These are phyloP conservation scores for Arctostaphylos glauca DNA, from an alignment of 148 eudicot genomes.

Conservation along the genomic window DNA sequence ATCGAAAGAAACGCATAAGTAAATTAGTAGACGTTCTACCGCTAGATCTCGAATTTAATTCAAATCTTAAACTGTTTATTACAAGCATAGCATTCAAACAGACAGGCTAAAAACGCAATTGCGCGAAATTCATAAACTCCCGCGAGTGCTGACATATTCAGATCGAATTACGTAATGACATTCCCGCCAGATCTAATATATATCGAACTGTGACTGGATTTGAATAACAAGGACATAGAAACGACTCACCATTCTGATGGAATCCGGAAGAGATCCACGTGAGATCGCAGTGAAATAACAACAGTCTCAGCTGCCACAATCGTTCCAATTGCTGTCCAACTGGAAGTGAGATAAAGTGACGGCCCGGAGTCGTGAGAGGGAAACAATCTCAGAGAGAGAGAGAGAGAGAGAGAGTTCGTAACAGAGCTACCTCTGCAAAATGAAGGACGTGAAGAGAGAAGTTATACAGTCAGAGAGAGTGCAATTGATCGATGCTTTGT, in stretches of 20 bases:
- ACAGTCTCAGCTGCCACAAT: constrained; percentile 3
- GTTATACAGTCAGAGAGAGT: background rate
- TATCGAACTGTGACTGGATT: background rate
- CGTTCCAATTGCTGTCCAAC: constrained; percentile 6
- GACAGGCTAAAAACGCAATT: constrained; percentile 3
- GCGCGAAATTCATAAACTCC: background rate
- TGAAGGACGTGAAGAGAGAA: background rate
- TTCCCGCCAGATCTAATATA: constrained; percentile 34
- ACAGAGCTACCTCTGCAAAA: constrained; percentile 9
- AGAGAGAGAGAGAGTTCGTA: background rate
- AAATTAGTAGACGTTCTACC: constrained; percentile 16
- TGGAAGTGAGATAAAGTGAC: background rate
- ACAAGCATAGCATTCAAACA: background rate
- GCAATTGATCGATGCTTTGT: constrained; percentile 8
- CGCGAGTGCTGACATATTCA: background rate
- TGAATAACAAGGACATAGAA: background rate
- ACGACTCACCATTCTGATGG: constrained; percentile 39
- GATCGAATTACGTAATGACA: constrained; percentile 20
- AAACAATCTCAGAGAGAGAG: background rate
- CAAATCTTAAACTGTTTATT: background rate
- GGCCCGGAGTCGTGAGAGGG: background rate
- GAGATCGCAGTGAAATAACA: constrained; percentile 2
- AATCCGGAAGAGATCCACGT: constrained; percentile 8
- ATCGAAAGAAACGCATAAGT: constrained; percentile 18
- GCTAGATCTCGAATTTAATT: constrained; percentile 34